Evolutionary conservation across 2,329 filamentous ascomycete genomes (phyloP), one percentile per base, ranked within the genome.

Genomic region (Aaosphaeria pasadenensis): DNA sequence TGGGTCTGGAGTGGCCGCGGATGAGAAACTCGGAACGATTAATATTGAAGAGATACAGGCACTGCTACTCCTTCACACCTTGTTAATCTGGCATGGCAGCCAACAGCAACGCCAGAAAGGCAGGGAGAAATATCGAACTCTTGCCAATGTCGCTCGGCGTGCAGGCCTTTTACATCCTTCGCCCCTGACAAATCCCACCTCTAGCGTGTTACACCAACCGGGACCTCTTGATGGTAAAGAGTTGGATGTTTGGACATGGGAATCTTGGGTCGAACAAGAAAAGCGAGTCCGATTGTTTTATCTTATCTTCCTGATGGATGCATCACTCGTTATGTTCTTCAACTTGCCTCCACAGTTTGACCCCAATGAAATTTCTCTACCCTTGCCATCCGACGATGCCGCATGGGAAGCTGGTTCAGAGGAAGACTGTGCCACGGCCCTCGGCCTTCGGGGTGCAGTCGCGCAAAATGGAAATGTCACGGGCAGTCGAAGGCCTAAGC

Each of bases 381-480:
- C 86, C n/a, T 71, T 91, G 5, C 87, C 87, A 6, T 79, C 81
- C 11, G 86, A 90, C 57, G 87, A 90, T 66, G 84, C 84, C 11
- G 82, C 84, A 2, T 90, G 87, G 86, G 86, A 89, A 56, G 86
- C 87, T 4, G 73, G 71, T 31, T 79, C 76, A 36, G 68, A 74
- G 5, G 67, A 77, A 11, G 79, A 83, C 35, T 90, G 86, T 62
- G 83, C 83, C 24, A 76, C 81, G 53, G 83, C 85, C 5, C 71
- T 90, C 4, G 85, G 86, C 4, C 67, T 90, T 1, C 74, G 80
- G 47, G 86, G 86, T 4, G 65, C 76, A 1, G 73, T 77, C 9
- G 74, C 77, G 17, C 83, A 85, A 39, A 72, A 65, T n/a, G 71
- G 71, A 28, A 89, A 89, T 56, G 69, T 77, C 2, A 79, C 81